Evolutionary conservation across 225 moss, liverwort and hornwort species (phyloP).

Genomic region (Physcomitrium patens): DNA sequence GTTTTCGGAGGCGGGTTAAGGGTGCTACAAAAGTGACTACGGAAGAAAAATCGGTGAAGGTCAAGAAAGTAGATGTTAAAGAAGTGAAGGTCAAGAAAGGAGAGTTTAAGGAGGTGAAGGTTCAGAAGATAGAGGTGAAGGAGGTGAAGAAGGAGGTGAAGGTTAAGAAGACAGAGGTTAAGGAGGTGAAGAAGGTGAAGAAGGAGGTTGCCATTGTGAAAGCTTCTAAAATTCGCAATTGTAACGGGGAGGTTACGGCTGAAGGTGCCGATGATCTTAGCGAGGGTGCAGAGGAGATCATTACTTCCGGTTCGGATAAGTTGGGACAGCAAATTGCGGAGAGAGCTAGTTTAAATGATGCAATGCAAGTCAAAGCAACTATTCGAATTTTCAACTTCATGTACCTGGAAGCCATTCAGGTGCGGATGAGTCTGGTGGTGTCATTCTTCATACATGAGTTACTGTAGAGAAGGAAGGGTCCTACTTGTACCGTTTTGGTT

Average conservation of each 20-base stretch:
- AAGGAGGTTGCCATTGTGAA: background rate
- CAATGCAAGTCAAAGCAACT: slow-evolving; percentile 57
- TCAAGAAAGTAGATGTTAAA: slow-evolving; percentile 37
- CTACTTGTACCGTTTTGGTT: background rate
- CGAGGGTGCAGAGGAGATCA: slow-evolving; percentile 33
- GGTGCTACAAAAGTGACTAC: slow-evolving; percentile 33
- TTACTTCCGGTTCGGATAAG: slow-evolving; percentile 24
- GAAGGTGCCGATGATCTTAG: slow-evolving; percentile 40
- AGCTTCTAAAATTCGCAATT: background rate
- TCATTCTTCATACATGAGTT: background rate
- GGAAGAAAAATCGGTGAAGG: slow-evolving; percentile 33
- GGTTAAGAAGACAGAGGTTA: slow-evolving; percentile 23
- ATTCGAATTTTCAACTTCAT: slow-evolving; percentile 63
- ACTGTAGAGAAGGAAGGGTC: background rate
- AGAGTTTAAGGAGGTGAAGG: too few relatives aligned
- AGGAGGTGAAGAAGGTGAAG: slow-evolving; percentile 1
- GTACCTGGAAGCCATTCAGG: slow-evolving; percentile 63
- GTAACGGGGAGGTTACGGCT: slow-evolving; percentile 30
- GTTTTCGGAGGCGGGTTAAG: slow-evolving; percentile 50
- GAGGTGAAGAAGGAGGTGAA: slow-evolving; percentile 21
- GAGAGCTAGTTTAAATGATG: slow-evolving; percentile 40
- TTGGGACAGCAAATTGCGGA: slow-evolving; percentile 46
- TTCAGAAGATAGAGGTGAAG: slow-evolving; percentile 35
- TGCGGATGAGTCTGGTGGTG: background rate
- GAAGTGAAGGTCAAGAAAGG: slow-evolving; percentile 31